A percentile compares a stretch with the other conserved stretches of the same genome.
phyloP scores from a whole-genome alignment of 345 rosid genomes.

The Schrenkiella parvula region DNA sequence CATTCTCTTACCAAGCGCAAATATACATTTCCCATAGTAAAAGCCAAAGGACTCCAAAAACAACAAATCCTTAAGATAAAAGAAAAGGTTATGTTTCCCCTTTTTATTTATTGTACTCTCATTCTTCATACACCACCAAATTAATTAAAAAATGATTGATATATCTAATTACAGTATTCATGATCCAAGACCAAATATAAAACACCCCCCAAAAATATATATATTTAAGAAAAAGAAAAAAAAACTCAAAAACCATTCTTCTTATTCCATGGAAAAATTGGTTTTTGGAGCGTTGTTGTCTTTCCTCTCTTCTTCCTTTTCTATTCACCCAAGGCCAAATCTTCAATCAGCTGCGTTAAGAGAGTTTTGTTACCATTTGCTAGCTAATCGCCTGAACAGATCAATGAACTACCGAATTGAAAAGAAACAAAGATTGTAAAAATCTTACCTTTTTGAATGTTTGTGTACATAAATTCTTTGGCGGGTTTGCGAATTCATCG shows the following conservation, averaged over 20 bases:
- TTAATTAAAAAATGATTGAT: conserved; percentile 34
- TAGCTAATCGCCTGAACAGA: background rate
- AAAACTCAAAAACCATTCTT: no score
- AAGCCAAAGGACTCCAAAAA: conserved; percentile 9
- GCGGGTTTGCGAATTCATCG: conserved; percentile 25
- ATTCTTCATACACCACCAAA: conserved; percentile 33
- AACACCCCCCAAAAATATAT: conserved; percentile 20
- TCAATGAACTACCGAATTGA: background rate
- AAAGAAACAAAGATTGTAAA: background rate
- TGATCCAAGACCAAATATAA: conserved; percentile 20
- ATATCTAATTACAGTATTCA: conserved; percentile 35
- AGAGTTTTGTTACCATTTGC: no score
- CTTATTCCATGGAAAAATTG: conserved; percentile 10
- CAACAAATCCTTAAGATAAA: background rate
- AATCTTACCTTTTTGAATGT: conserved; percentile 23
- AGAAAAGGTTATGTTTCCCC: conserved; percentile 10
- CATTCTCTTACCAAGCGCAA: conserved; percentile 11
- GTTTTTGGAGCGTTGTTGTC: background rate
- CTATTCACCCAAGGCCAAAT: conserved; percentile 23
- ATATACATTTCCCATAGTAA: conserved; percentile 20
- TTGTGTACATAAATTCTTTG: conserved; percentile 26
- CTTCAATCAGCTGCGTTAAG: conserved; percentile 2
- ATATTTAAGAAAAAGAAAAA: conserved; percentile 1
- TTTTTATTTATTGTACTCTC: conserved; percentile 22
- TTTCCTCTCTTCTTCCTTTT: conserved; percentile 4